These are phyloP conservation scores for Gaeumannomyces sp. DNA, from an alignment of 2,329 filamentous ascomycete species.

Conservation along the genomic window DNA sequence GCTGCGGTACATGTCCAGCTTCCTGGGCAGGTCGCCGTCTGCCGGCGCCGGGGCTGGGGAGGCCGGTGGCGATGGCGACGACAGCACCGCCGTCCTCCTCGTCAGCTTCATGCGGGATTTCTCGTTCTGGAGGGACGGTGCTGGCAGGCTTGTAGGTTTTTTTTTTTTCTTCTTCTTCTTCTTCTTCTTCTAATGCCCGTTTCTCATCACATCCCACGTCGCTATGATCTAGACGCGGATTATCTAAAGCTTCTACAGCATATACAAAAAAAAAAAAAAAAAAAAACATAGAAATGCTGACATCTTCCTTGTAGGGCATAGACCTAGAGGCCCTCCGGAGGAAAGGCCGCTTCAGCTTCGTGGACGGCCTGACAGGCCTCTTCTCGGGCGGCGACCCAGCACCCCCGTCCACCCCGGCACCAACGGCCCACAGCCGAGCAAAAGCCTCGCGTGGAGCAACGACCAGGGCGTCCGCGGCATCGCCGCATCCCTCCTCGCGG, in stretches of 20 bases:
- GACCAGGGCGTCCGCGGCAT: neutral
- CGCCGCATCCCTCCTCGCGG: slow-evolving; percentile 27
- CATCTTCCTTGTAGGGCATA: slow-evolving; percentile 46
- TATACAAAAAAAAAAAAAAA: neutral
- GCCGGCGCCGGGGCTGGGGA: slow-evolving; percentile 20
- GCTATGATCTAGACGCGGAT: too few species aligned
- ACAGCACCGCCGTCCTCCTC: slow-evolving; percentile 52
- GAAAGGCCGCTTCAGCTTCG: slow-evolving; percentile 59
- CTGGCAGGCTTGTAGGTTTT: slow-evolving; percentile 55
- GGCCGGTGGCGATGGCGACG: slow-evolving; percentile 21
- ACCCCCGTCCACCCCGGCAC: neutral
- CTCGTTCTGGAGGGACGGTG: slow-evolving; percentile 71
- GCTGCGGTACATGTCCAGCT: slow-evolving; percentile 42
- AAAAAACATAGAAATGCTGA: too few species aligned
- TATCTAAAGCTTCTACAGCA: too few species aligned
- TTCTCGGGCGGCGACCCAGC: slow-evolving; percentile 27
- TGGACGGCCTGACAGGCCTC: slow-evolving; percentile 65
- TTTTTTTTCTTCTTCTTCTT: slow-evolving; percentile 5
- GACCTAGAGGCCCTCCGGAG: slow-evolving; percentile 58
- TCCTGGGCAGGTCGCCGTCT: neutral
- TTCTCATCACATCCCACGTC: neutral
- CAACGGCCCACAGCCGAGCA: neutral
- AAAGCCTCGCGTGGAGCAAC: slow-evolving; percentile 1
- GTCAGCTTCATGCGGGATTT: slow-evolving; percentile 78
- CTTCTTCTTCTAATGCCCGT: slow-evolving; percentile 1